A percentile compares a stretch with the other conserved stretches of the same genome.
phyloP scores from a whole-genome alignment of 2,329 filamentous ascomycete species.

The Colletotrichum simmondsii region DNA sequence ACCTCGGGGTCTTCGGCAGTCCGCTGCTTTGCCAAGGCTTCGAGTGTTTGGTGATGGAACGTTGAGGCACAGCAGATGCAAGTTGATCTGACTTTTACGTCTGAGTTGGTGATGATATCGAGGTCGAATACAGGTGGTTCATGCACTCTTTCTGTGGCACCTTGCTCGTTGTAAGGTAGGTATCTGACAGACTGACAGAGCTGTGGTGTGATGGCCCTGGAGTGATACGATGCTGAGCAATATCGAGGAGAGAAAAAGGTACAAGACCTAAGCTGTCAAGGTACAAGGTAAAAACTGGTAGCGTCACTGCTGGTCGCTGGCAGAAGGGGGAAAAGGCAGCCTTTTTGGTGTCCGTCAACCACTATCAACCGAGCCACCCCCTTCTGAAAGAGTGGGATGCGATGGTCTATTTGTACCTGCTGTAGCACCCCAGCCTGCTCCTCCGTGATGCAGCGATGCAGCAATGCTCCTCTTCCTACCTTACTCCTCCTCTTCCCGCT shows the following conservation, averaged over 20 bases:
- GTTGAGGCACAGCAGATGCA: background rate
- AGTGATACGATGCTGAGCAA: background rate
- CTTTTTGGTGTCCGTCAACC: constrained; percentile 9
- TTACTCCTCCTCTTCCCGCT: background rate
- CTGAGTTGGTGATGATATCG: background rate
- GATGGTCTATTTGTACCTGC: constrained; percentile 33
- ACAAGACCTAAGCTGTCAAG: background rate
- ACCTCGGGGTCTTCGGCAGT: constrained; percentile 5
- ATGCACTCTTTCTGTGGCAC: background rate
- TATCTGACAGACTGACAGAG: background rate
- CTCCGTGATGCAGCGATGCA: background rate
- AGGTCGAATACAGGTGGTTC: background rate
- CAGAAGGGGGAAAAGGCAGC: background rate
- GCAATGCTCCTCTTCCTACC: background rate
- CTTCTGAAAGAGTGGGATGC: constrained; percentile 32
- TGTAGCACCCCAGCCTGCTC: background rate
- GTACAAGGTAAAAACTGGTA: no score
- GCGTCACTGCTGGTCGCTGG: background rate
- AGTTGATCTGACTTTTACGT: background rate
- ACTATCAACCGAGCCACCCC: constrained; percentile 21
- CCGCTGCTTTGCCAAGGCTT: constrained; percentile 1
- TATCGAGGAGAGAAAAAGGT: background rate
- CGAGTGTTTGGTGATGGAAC: background rate
- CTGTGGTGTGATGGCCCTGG: background rate
- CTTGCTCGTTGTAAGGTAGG: background rate